Evolutionary conservation across 164 flowering plant species (phyloP).

Genomic region (Magnolia changhungtana): DNA sequence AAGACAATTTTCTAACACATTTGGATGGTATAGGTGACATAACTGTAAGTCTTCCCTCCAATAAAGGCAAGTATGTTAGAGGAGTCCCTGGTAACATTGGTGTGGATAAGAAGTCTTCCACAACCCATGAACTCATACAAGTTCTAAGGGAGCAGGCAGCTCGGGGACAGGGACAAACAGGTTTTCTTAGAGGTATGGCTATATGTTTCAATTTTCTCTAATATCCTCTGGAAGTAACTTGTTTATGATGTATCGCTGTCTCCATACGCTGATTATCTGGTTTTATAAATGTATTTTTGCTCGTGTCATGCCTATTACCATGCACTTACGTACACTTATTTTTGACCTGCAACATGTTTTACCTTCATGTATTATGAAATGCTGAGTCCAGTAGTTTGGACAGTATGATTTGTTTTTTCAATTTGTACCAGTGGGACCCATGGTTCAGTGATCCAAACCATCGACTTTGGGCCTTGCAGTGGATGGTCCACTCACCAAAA

Average conservation of each 20-base stretch:
- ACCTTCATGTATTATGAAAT: no score
- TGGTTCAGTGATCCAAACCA: no score
- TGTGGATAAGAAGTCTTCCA: constrained; percentile 18
- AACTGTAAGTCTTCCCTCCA: background rate
- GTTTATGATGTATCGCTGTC: background rate
- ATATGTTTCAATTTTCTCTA: background rate
- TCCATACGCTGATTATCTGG: no score
- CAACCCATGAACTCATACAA: constrained; percentile 26
- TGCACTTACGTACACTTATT: no score
- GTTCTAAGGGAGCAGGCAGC: constrained; percentile 37
- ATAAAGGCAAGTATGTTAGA: constrained; percentile 10
- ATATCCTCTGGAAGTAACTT: background rate
- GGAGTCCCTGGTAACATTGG: constrained; percentile 7
- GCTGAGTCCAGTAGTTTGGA: no score
- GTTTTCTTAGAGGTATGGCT: constrained; percentile 17
- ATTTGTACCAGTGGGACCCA: no score
- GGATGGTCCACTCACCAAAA: no score
- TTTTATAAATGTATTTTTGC: no score
- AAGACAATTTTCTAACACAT: background rate
- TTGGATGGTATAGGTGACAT: constrained; percentile 9
- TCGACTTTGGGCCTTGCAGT: no score
- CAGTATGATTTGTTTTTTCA: no score
- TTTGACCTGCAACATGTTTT: no score
- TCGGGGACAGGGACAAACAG: constrained; percentile 17
- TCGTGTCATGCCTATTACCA: no score